These are phyloP conservation scores for Collybia sordida DNA, from an alignment of 768 basidiomycete genomes.

Conservation along the genomic window DNA sequence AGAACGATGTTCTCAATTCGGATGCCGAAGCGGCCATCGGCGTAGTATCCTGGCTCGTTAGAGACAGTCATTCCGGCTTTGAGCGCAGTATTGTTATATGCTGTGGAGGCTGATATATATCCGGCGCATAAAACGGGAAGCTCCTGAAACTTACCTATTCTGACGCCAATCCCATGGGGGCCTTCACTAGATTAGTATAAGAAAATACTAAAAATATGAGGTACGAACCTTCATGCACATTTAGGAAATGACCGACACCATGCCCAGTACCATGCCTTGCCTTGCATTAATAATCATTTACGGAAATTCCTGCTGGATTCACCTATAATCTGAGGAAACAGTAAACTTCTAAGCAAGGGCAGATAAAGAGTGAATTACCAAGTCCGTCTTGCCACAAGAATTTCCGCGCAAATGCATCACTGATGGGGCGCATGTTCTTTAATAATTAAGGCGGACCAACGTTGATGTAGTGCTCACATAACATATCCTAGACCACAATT, in stretches of 20 bases:
- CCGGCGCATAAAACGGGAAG: neutral
- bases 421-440: constrained; percentile 23
- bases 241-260: constrained; percentile 92
- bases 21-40: constrained; percentile 88
- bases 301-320: neutral
- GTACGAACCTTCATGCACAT: constrained; percentile 80
- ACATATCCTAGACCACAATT: constrained; percentile 42
- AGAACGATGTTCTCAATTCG: constrained; percentile 90
- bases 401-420: constrained; percentile 79
- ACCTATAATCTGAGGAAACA: constrained; percentile 55
- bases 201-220: neutral
- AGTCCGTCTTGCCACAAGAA: constrained; percentile 87
- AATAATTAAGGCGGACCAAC: neutral
- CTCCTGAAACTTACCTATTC: constrained; percentile 37
- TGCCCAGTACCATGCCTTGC: constrained; percentile 89
- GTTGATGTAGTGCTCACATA: constrained; percentile 38
- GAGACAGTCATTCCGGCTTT: constrained; percentile 90
- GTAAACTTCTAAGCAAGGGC: neutral
- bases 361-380: constrained; percentile 42
- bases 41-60: constrained; percentile 93
- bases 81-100: constrained; percentile 67
- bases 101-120: constrained; percentile 27
- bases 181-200: constrained; percentile 26
- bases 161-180: constrained; percentile 62
- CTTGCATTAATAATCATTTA: constrained; percentile 5